These are phyloP conservation scores for Excoecaria agallocha DNA, from an alignment of 345 rosid species.

Conservation along the genomic window DNA sequence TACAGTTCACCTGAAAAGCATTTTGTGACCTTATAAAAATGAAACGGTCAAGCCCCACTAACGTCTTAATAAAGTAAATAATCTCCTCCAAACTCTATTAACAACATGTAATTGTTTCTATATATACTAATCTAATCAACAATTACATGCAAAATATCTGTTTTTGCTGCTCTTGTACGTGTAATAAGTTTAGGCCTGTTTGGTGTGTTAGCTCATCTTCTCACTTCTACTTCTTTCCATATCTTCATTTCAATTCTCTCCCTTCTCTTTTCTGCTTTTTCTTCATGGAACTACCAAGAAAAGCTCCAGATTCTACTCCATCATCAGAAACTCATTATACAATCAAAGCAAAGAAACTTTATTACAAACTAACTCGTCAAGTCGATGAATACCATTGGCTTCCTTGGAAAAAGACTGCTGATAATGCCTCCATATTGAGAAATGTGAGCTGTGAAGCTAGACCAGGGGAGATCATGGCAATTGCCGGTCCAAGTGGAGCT, in stretches of 20 bases:
- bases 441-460: conserved; percentile 32
- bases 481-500: conserved; percentile 37
- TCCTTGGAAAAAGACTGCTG: conserved; percentile 8
- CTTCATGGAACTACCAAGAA: conserved; percentile 24
- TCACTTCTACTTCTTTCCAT: conserved; percentile 2
- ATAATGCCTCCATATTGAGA: conserved; percentile 20
- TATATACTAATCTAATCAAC: no score
- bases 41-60: conserved; percentile 26
- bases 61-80: neutral
- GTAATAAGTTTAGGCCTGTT: conserved; percentile 9
- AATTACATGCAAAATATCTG: neutral
- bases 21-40: neutral
- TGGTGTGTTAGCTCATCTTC: conserved; percentile 34
- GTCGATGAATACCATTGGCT: conserved; percentile 19
- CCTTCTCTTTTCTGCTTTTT: neutral
- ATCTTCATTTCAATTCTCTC: neutral
- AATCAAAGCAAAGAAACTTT: conserved; percentile 23
- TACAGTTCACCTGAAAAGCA: conserved; percentile 10
- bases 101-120: no score
- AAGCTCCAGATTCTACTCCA: neutral
- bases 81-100: no score
- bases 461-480: conserved; percentile 34
- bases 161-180: conserved; percentile 1
- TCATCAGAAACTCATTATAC: conserved; percentile 3
- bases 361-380: conserved; percentile 19